phyloP scores from a whole-genome alignment of 2,329 filamentous ascomycete species.

The Colletotrichum zoysiae region DNA sequence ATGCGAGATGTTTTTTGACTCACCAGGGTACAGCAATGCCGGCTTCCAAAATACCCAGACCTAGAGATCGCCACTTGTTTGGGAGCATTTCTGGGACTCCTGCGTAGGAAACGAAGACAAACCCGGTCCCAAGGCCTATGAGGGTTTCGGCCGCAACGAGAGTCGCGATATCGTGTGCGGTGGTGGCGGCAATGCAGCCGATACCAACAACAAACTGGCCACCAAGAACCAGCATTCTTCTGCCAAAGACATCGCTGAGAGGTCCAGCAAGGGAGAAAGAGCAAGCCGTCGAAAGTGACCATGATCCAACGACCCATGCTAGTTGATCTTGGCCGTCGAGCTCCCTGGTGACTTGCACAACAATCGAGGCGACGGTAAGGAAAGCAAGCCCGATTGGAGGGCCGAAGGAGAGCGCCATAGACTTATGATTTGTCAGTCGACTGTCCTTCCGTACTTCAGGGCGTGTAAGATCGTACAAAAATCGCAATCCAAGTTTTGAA shows the following conservation, averaged over 20 bases:
- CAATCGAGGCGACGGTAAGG: slow-evolving; percentile 32
- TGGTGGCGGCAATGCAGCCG: slow-evolving; percentile 45
- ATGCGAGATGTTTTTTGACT: slow-evolving; percentile 40
- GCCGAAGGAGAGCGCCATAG: slow-evolving; percentile 37
- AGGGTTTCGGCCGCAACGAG: slow-evolving; percentile 49
- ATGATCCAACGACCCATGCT: slow-evolving; percentile 39
- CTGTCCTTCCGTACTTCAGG: too few species aligned
- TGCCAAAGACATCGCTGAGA: slow-evolving; percentile 39
- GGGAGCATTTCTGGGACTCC: slow-evolving; percentile 51
- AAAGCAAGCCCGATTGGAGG: slow-evolving; percentile 37
- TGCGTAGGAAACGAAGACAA: slow-evolving; percentile 51
- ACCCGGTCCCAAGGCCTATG: slow-evolving; percentile 50
- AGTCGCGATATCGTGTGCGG: slow-evolving; percentile 44
- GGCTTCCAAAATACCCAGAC: slow-evolving; percentile 39
- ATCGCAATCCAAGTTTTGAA: slow-evolving; percentile 40
- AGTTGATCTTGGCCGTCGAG: slow-evolving; percentile 33
- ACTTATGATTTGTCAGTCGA: slow-evolving; percentile 16
- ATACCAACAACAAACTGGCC: slow-evolving; percentile 28
- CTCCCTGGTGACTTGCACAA: slow-evolving; percentile 34
- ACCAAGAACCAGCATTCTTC: slow-evolving; percentile 33
- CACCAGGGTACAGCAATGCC: slow-evolving; percentile 37
- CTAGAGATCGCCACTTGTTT: slow-evolving; percentile 49
- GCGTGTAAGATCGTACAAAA: slow-evolving; percentile 2
- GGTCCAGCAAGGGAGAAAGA: slow-evolving; percentile 39
- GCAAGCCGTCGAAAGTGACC: slow-evolving; percentile 39